Conservation (phyloP, 257 asterid genomes). For the Datura wrightii region DNA sequence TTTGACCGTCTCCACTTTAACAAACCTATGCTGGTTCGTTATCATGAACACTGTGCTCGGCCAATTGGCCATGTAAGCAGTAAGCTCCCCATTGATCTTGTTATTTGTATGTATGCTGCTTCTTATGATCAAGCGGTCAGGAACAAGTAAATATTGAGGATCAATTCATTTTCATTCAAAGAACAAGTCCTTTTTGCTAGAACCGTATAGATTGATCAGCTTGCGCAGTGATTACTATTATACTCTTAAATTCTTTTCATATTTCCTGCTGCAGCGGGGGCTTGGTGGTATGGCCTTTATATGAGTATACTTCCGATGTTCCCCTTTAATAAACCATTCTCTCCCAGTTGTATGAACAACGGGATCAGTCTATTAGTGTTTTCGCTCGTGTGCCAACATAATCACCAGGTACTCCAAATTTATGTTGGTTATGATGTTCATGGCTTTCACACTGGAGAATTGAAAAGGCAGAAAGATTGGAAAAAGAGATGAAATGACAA, state of each 20-base stretch:
- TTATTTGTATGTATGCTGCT: neutral
- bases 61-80: neutral
- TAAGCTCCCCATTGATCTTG: neutral
- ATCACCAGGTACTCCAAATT: neutral
- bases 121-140: neutral
- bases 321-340: neutral
- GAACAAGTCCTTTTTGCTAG: neutral
- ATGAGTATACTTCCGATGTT: neutral
- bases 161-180: neutral
- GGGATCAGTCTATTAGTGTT: neutral
- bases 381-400: neutral
- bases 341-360: neutral
- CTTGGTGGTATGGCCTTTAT: neutral
- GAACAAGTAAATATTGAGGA: neutral
- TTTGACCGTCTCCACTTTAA: neutral
- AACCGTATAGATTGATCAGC: neutral
- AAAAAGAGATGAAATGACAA: too few relatives aligned
- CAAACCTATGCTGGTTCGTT: neutral
- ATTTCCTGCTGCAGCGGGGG: neutral
- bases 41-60: neutral
- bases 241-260: neutral
- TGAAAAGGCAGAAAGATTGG: neutral
- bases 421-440: neutral
- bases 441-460: too few relatives aligned
- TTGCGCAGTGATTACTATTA: neutral